These are phyloP conservation scores for Dioscorea alata DNA, from an alignment of 106 monocot genomes.

Conservation along the genomic window DNA sequence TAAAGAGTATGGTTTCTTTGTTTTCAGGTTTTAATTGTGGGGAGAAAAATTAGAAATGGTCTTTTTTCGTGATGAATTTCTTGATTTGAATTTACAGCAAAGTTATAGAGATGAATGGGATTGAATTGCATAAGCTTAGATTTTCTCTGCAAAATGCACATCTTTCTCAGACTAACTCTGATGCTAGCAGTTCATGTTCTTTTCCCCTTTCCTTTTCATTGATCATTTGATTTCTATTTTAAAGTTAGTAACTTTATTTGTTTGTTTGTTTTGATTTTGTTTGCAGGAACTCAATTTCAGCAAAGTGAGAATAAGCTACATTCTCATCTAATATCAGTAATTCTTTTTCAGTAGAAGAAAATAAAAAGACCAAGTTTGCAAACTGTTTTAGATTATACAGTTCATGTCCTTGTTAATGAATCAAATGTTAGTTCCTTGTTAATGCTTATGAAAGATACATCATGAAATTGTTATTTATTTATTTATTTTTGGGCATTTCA, in stretches of 20 bases:
- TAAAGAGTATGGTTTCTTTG: slow-evolving; percentile 16
- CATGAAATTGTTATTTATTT: too few species aligned
- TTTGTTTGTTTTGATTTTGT: not conserved
- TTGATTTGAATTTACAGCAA: slow-evolving; percentile 15
- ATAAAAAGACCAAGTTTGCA: too few species aligned
- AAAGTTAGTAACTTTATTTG: not conserved
- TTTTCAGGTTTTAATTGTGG: too few species aligned
- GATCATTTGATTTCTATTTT: not conserved
- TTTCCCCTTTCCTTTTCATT: not conserved
- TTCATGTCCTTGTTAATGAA: too few species aligned
- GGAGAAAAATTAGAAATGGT: too few species aligned
- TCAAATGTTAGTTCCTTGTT: too few species aligned
- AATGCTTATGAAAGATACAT: too few species aligned
- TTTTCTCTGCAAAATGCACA: slow-evolving; percentile 22
- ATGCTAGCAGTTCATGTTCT: slow-evolving; percentile 21
- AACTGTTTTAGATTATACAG: not conserved
- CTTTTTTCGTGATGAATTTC: not conserved
- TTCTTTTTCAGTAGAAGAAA: too few species aligned
- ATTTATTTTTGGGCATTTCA: too few species aligned
- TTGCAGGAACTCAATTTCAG: slow-evolving; percentile 18
- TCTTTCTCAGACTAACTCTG: slow-evolving; percentile 23
- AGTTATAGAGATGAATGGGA: slow-evolving; percentile 15
- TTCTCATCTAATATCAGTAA: not conserved
- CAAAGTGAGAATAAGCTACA: slow-evolving; percentile 10
- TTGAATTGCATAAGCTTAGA: slow-evolving; percentile 27